Percentiles rank a stretch among this genome's conserved stretches.
These are phyloP conservation scores for Glycine soja DNA, from an alignment of 306 rosid genomes.

Conservation along the genomic window DNA sequence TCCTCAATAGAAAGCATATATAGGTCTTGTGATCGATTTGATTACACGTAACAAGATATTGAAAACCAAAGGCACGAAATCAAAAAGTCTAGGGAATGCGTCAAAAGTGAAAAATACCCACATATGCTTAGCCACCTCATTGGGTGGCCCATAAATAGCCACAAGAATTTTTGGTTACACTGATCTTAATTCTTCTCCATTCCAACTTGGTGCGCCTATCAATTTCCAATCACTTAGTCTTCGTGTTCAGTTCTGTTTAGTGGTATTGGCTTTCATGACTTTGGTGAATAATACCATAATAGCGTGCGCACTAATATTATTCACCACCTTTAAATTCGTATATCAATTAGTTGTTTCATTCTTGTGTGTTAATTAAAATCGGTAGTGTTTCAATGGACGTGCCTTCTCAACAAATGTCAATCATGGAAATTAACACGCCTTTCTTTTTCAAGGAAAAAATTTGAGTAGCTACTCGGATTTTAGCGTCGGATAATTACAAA, in stretches of 20 bases:
- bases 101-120: conserved; percentile 42
- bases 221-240: conserved; percentile 35
- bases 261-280: conserved; percentile 8
- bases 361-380: not conserved
- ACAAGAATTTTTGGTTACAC: conserved; percentile 32
- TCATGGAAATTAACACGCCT: not conserved
- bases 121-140: not conserved
- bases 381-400: conserved; percentile 6
- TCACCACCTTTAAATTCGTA: conserved; percentile 5
- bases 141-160: conserved; percentile 45
- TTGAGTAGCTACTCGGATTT: not conserved
- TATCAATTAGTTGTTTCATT: not conserved
- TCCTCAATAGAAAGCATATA: no score
- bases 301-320: not conserved
- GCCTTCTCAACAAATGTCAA: conserved; percentile 24
- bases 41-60: conserved; percentile 42
- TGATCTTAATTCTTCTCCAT: conserved; percentile 8
- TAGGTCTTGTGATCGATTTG: conserved; percentile 37
- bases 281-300: conserved; percentile 20
- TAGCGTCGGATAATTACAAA: not conserved
- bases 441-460: conserved; percentile 5
- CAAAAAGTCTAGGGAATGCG: conserved; percentile 39
- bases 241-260: conserved; percentile 4
- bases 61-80: not conserved
- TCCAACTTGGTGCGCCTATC: conserved; percentile 42